Percentiles rank a stretch among this genome's conserved stretches.
Evolutionary conservation across 108 stramenopile species (phyloP).

Genomic region (Nannochloropsis oceanica): DNA sequence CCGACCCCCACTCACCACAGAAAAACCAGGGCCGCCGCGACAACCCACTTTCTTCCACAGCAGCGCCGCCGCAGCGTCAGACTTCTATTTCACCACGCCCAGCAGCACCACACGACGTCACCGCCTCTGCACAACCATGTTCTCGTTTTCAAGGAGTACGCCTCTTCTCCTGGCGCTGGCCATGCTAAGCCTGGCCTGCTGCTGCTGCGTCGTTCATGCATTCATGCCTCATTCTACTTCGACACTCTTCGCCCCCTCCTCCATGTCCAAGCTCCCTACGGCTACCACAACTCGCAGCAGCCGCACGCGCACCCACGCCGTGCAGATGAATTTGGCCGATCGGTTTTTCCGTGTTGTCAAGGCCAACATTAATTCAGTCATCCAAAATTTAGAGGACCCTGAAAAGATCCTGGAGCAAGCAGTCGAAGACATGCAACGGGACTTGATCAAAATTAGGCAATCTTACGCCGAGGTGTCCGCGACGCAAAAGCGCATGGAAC

Average conservation of each 20-base stretch:
- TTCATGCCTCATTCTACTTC: not conserved
- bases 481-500: slow-evolving; percentile 64
- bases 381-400: slow-evolving; percentile 78
- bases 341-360: slow-evolving; percentile 38
- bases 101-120: no score
- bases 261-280: not conserved
- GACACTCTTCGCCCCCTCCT: not conserved
- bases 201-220: not conserved
- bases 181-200: not conserved
- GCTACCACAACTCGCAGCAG: not conserved
- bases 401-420: slow-evolving; percentile 93
- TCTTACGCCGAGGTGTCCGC: slow-evolving; percentile 91
- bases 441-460: slow-evolving; percentile 86
- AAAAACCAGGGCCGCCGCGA: no score
- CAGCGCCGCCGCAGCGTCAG: no score
- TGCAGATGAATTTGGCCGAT: slow-evolving; percentile 37
- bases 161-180: not conserved
- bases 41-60: no score
- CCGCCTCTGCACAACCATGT: no score
- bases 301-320: not conserved
- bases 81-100: no score
- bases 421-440: slow-evolving; percentile 88
- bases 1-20: no score
- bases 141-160: no score
- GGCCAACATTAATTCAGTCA: slow-evolving; percentile 72